Percentiles rank a stretch among this genome's conserved stretches.
Conservation (phyloP, 2,329 filamentous ascomycete genomes). For the Hymenoscyphus occultus region DNA sequence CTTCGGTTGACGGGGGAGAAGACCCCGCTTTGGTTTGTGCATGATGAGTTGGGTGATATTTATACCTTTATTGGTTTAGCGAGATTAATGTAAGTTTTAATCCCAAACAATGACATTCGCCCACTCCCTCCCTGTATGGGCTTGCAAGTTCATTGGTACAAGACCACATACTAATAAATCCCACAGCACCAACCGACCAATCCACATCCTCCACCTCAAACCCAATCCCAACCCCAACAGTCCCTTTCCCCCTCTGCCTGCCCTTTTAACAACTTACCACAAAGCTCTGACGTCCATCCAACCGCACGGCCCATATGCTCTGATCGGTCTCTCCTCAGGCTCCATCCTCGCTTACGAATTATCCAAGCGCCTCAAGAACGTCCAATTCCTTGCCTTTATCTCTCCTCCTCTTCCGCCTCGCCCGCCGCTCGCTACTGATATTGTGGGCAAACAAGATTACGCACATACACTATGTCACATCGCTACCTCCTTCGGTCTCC, state of each 20-base stretch:
- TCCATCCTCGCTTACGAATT: constrained; percentile 50
- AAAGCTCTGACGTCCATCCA: constrained; percentile 42
- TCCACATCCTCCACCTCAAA: constrained; percentile 45
- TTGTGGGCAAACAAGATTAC: not conserved
- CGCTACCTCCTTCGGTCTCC: not conserved
- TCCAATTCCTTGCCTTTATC: not conserved
- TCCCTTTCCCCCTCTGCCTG: constrained; percentile 39
- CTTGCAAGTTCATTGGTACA: not conserved
- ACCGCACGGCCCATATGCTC: constrained; percentile 49
- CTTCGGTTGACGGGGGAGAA: constrained; percentile 37
- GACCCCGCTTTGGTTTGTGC: constrained; percentile 42
- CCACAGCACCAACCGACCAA: constrained; percentile 42
- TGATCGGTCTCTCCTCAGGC: constrained; percentile 51
- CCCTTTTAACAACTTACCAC: constrained; percentile 43
- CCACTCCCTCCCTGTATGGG: not conserved
- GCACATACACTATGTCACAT: not conserved
- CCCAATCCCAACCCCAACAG: constrained; percentile 36
- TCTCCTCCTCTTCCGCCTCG: not conserved
- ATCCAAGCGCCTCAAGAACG: constrained; percentile 38
- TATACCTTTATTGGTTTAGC: constrained; percentile 42
- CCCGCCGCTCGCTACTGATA: not conserved
- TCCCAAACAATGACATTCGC: not conserved
- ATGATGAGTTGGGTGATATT: constrained; percentile 43
- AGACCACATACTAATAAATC: not conserved
- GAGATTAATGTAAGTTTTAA: constrained; percentile 14